A percentile compares a stretch with the other conserved stretches of the same genome.
Conservation (phyloP, 768 basidiomycete species). For the Melanogaster broomeanus region DNA sequence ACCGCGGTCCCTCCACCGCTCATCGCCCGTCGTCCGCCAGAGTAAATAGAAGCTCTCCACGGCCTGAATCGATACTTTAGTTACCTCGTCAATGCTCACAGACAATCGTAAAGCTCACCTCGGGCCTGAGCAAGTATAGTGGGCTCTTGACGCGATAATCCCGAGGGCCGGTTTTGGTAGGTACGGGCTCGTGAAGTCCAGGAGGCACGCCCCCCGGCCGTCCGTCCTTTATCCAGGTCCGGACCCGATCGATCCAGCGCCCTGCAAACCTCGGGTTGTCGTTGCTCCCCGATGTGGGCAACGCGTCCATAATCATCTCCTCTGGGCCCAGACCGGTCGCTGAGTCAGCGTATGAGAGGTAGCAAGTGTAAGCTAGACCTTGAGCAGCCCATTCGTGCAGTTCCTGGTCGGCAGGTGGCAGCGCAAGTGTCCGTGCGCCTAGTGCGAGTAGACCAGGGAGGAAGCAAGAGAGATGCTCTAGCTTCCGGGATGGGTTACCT, state of each 20-base stretch:
- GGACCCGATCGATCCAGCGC: constrained; percentile 42
- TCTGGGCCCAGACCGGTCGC: constrained; percentile 33
- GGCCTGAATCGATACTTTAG: constrained; percentile 34
- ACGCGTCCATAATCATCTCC: constrained; percentile 17
- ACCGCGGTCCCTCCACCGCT: constrained; percentile 53
- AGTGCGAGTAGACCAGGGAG: constrained; percentile 66
- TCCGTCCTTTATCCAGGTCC: constrained; percentile 44
- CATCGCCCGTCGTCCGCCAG: constrained; percentile 52
- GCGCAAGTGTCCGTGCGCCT: constrained; percentile 52
- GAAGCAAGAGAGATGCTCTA: constrained; percentile 74
- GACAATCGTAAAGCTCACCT: constrained; percentile 37
- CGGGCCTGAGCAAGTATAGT: constrained; percentile 48
- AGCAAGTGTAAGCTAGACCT: constrained; percentile 63
- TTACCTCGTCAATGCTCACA: background rate
- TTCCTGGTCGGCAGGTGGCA: constrained; percentile 34
- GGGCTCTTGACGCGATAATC: constrained; percentile 41
- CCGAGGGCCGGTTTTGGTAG: constrained; percentile 20
- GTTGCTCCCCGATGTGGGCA: constrained; percentile 1
- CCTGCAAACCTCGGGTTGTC: constrained; percentile 16
- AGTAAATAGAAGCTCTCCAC: constrained; percentile 56
- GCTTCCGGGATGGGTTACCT: constrained; percentile 38
- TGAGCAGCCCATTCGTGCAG: constrained; percentile 62
- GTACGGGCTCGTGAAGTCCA: constrained; percentile 29
- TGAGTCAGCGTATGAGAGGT: constrained; percentile 41
- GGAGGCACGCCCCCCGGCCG: constrained; percentile 35